Base-by-base conservation (phyloP, 2,329 filamentous ascomycete genomes). In the Myriosclerotinia duriaeana region DNA sequence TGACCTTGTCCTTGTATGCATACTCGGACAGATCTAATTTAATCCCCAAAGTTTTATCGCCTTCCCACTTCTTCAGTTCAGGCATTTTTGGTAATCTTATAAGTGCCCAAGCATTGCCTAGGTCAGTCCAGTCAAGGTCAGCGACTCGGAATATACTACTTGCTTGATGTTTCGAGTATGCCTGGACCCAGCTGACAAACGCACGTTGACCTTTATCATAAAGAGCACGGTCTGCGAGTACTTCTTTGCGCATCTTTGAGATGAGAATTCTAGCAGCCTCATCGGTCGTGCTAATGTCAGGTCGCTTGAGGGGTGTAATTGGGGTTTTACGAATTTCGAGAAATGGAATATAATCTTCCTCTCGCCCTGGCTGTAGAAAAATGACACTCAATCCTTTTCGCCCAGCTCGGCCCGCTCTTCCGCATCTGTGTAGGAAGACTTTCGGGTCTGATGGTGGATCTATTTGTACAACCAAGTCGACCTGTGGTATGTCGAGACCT, bases 61-160 rank as follows among this genome's bases (percentile, higher is more conserved):
- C 89, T 15, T 87, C 84, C 81, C 90, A 94, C 0, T 82, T 85
- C 73, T 88, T 89, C 64, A 92, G 80, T 77, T 99, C 95, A 0
- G 95, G 94, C 95, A 99, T 99, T 76, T 90, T 92, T 5, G 95
- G 95, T 70, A 98, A 83, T 61, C 88, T 88, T 2, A 97, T 82
- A 0, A 99, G 82, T 1, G 92, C 95, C 92, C 94, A 99, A 0
- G 89, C 90, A 64, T 87, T 83, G 0, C 88, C 94, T 0, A 95
- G 82, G 64, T 93, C 89, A 6, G 84, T 80, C 95, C 95, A 99
- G 77, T 97, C 89, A 20, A 97, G 82, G 73, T 96, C 92, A 3
- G 83, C 78, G 2, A 92, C 81, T 14, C 90, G 87, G 81, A 99
- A 99, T 71, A 99, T 98, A 74, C 92, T 96, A 68, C 87, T 89